Base-by-base conservation (phyloP, 2,329 filamentous ascomycete genomes). In the Microcera coccophila region DNA sequence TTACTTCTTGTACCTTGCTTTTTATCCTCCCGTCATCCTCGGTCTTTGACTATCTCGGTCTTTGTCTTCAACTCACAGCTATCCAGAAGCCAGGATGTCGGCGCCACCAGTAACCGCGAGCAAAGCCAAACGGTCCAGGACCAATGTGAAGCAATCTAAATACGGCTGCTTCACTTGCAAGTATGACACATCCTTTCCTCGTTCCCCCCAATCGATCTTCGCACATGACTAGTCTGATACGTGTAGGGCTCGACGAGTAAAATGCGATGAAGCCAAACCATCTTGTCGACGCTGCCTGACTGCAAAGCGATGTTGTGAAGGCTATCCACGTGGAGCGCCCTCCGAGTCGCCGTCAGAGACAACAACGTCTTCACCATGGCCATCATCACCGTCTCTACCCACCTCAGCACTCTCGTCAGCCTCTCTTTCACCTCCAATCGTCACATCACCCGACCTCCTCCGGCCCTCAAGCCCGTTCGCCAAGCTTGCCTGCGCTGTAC, bases 81-180 rank as follows among this genome's bases (percentile, higher is more conserved):
- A n/a, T 18, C 7, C 12, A 36, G 4, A 10, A 8, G 9, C 34
- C 16, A 42, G 3, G 7, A 53, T 48, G 47, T 5, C 19, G 26
- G 20, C 35, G 4, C n/a, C 40, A 3, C 2, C 38, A 1, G 4
- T 14, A 16, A 22, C 20, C 29, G 17, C 41, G 1, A 32, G 11
- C 26, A 47, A 41, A 3, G 1, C 31, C 0, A 55, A 52, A 16
- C 40, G 52, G 5, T 55, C 52, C 2, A 53, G 52, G 38, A 53
- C 52, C 3, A 55, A 55, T 19, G 52, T 55, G 2, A 55, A 39
- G n/a, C 52, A 55, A 38, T 55, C 52, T 2, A 55, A 53, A n/a
- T 45, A 36, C 20, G 52, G 52, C 8, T 55, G 52, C 14, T 49
- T 53, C 16, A 55, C 52, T 4, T 55, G 52, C 52, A 55, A 55